phyloP scores from a whole-genome alignment of 495 filamentous ascomycete genomes.

The Aspergillus carlsbadensis region DNA sequence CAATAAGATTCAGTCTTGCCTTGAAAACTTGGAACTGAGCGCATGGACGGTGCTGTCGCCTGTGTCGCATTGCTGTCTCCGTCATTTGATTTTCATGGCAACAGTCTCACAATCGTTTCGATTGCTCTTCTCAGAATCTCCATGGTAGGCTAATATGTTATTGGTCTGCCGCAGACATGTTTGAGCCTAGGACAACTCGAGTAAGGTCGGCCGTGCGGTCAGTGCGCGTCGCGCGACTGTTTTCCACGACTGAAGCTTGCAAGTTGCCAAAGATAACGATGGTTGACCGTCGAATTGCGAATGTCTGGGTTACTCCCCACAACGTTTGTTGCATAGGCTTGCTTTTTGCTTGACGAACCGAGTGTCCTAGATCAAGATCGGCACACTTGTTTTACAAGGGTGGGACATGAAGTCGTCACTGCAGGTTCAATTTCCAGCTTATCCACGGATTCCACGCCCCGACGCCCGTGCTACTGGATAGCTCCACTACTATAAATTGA shows the following conservation, averaged over 20 bases:
- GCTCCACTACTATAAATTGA: not conserved
- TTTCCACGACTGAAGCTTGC: not conserved
- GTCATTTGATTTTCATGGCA: not conserved
- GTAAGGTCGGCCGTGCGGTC: constrained; percentile 2
- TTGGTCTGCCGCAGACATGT: constrained; percentile 5
- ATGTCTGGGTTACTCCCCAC: too few relatives aligned
- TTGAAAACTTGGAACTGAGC: not conserved
- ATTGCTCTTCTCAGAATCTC: not conserved
- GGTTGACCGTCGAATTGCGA: too few relatives aligned
- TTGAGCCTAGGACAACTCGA: constrained; percentile 10
- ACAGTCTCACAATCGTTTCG: not conserved
- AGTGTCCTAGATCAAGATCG: not conserved
- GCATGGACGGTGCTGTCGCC: not conserved
- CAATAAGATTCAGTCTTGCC: not conserved
- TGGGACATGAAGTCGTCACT: not conserved
- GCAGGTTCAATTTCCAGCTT: constrained; percentile 3
- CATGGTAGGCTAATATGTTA: constrained; percentile 2
- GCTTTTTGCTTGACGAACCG: not conserved
- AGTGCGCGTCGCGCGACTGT: not conserved
- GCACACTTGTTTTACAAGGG: not conserved
- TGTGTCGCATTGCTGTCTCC: not conserved
- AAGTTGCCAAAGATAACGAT: not conserved
- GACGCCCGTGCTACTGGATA: not conserved
- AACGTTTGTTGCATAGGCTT: too few relatives aligned
- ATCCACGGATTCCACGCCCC: constrained; percentile 1